phyloP scores from a whole-genome alignment of 2,329 filamentous ascomycete species.

The Septoria linicola region DNA sequence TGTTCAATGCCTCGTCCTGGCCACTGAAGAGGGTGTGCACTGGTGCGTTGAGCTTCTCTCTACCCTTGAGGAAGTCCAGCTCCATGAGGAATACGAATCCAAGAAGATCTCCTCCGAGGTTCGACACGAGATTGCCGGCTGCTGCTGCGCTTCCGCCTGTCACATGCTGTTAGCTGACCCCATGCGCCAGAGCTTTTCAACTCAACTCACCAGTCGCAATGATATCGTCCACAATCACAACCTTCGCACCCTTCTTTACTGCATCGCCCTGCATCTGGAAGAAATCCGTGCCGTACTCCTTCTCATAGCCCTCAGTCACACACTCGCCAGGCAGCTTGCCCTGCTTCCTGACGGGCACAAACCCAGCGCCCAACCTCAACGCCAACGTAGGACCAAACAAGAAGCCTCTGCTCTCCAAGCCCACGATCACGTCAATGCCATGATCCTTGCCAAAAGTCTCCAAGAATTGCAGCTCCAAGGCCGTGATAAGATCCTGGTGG shows the following conservation, averaged over 20 bases:
- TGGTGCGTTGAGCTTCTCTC: conserved; percentile 81
- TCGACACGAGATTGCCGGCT: conserved; percentile 79
- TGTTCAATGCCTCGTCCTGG: conserved; percentile 47
- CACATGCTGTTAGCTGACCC: not conserved
- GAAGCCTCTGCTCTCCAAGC: conserved; percentile 91
- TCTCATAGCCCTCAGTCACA: conserved; percentile 81
- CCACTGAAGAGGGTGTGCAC: conserved; percentile 78
- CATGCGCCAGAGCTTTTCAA: not conserved
- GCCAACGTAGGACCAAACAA: conserved; percentile 90
- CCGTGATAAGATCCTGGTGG: conserved; percentile 75
- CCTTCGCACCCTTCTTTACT: conserved; percentile 81
- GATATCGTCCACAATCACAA: conserved; percentile 93
- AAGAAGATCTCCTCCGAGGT: conserved; percentile 80
- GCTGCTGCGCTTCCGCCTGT: conserved; percentile 87
- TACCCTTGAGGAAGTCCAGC: conserved; percentile 87
- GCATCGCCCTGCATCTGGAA: conserved; percentile 94
- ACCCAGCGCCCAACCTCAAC: conserved; percentile 75
- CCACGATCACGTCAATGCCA: conserved; percentile 77
- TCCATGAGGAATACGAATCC: conserved; percentile 96
- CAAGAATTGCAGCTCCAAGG: conserved; percentile 78
- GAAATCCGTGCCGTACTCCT: conserved; percentile 93
- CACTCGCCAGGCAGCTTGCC: conserved; percentile 93
- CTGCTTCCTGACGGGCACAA: conserved; percentile 91
- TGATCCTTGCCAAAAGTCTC: conserved; percentile 55
- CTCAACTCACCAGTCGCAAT: conserved; percentile 85